Base-by-base conservation (phyloP, 208 protist genomes). In the Crithidia expoeki region DNA sequence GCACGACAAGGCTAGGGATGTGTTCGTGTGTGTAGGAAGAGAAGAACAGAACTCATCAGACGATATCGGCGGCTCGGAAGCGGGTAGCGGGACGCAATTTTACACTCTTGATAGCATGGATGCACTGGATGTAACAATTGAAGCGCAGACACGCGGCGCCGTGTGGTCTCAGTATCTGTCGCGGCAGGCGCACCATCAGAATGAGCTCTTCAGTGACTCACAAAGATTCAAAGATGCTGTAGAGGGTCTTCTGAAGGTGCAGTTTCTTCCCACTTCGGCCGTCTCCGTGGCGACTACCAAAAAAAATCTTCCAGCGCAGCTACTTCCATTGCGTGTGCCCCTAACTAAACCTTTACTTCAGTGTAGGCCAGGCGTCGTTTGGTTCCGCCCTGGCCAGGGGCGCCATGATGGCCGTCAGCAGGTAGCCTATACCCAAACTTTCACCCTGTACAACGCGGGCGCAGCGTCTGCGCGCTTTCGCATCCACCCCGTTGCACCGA, bases 361-460 rank as follows among this genome's bases (percentile, higher is more conserved):
- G 28, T 88, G 81, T 63, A 60, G 49, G 9, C 87, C 87, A 11
- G 68, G 76, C 34, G 56, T 76, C n/a, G 57, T 93, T 23, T 92
- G 86, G 83, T 96, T 96, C 71, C 73, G 70, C 53, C 92, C 89
- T 1, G 87, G 89, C n/a, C 87, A 94, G 69, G 63, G 67, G 33
- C 60, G 80, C 33, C 88, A 92, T 76, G 92, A 96, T 57, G 92
- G 92, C 50, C 80, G 89, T 36, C 80, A 49, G 25, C 92, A 96
- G 74, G 85, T 83, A 28, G 56, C 67, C 14, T 89, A 92, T 65
- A 51, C 71, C 30, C 92, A 91, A 47, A 78, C 57, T 28, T 61
- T 96, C 55, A 79, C 70, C 23, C 67, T 94, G 50, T 66, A 76
- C 76, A 96, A 91, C 71, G 67, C 66, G 25, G 73, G 76, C 25